Evolutionary conservation across 78 protist species (phyloP), one percentile per base, ranked within the genome.

Genomic region (Pigoraptor vietnamica): DNA sequence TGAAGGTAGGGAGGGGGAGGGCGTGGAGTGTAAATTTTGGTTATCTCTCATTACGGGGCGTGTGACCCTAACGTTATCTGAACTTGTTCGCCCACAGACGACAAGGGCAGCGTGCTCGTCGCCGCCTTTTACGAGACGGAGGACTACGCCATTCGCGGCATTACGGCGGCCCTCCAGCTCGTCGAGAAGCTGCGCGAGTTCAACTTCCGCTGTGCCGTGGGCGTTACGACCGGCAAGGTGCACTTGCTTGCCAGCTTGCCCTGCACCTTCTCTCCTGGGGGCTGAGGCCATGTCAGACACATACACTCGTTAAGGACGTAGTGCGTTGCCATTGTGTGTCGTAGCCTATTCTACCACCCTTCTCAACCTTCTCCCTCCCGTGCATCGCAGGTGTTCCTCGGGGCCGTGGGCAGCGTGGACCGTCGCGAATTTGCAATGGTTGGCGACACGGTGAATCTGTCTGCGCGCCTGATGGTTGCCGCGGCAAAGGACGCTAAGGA

Each of bases 201-300:
- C 34, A 48, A 39, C 1, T 91, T 95, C 0, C 90, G 89, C 21
- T 38, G 87, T 2, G 39, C 94, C n/a, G 92, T 96, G 67, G 97
- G 97, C 39, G 94, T 96, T 21, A 96, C 97, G 39, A 96, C 97
- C 24, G 97, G 97, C 29, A 92, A 90, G 92, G 67, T 48, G 67
- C 67, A 14, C 29, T 48, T 48, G 67, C n/a, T n/a, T n/a, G n/a
- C n/a, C n/a, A n/a, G n/a, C n/a, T 48, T 48, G 67, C 67, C 67
- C 29, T 21, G 67, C 29, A 48, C 67, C 67, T 14, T 48, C 67
- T 48, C 67, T 48, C 67, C 6, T 14, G 6, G 6, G 67, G 6
- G 67, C 14, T 6, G 67, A 48, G 67, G 6, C 67, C 67, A 48
- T 48, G 67, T n/a, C n/a, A n/a, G n/a, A n/a, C n/a, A n/a, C n/a